A percentile compares a stretch with the other conserved stretches of the same genome.
phyloP scores from a whole-genome alignment of 2,329 filamentous ascomycete species.

The Spiromastix sp. region DNA sequence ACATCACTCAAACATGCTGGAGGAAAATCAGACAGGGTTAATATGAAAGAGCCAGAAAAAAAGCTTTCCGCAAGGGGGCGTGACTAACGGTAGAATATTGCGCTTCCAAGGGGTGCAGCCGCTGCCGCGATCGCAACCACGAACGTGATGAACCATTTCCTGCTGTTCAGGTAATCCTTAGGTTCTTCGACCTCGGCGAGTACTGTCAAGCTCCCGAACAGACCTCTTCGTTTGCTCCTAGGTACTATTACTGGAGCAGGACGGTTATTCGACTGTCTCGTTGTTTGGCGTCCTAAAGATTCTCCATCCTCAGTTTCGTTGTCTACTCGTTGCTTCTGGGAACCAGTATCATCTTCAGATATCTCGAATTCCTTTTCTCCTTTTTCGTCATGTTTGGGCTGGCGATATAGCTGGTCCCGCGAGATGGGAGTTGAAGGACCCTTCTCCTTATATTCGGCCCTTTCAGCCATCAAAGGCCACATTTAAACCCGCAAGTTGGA shows the following conservation, averaged over 20 bases:
- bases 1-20: conserved; percentile 60
- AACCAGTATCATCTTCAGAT: background rate
- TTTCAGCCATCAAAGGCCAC: too few species aligned
- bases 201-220: conserved; percentile 60
- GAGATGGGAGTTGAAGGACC: too few species aligned
- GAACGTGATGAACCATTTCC: conserved; percentile 77
- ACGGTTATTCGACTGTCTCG: background rate
- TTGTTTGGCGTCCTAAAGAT: background rate
- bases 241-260: conserved; percentile 37
- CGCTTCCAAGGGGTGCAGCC: conserved; percentile 71
- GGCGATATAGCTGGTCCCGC: too few species aligned
- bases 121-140: conserved; percentile 68
- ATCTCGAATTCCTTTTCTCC: background rate
- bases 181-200: conserved; percentile 72
- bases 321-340: background rate
- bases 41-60: background rate
- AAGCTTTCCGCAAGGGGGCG: background rate
- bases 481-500: too few species aligned
- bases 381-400: too few species aligned
- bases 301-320: background rate
- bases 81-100: conserved; percentile 67
- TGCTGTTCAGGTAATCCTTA: conserved; percentile 58
- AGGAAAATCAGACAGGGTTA: conserved; percentile 2
- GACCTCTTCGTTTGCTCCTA: conserved; percentile 52
- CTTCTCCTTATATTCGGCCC: too few species aligned